Evolutionary conservation across 2,329 filamentous ascomycete genomes (phyloP).

Genomic region (Ceratocystis colombiana): DNA sequence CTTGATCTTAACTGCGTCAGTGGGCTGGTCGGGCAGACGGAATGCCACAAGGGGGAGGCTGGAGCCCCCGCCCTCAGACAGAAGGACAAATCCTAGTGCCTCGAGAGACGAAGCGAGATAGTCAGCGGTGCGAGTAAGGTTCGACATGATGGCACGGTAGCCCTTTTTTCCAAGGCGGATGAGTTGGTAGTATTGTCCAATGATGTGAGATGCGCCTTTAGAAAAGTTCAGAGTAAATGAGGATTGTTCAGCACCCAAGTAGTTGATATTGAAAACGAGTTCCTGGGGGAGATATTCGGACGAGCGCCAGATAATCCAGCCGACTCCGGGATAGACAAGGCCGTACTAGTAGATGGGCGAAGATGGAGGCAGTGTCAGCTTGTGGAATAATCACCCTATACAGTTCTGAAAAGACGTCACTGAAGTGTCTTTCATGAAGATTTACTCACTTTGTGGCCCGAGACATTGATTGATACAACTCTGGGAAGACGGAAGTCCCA

Average conservation of each 20-base stretch:
- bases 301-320: constrained; percentile 84
- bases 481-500: constrained; percentile 90
- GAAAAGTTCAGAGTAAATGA: constrained; percentile 97
- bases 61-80: constrained; percentile 66
- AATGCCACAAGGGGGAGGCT: constrained; percentile 88
- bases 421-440: background rate
- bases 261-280: constrained; percentile 98
- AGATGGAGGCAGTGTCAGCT: background rate
- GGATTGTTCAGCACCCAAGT: constrained; percentile 87
- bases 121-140: constrained; percentile 80
- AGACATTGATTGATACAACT: constrained; percentile 89
- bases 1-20: constrained; percentile 28
- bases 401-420: background rate
- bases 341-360: constrained; percentile 37
- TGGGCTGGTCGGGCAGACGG: constrained; percentile 53
- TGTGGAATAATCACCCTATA: background rate
- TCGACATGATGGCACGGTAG: constrained; percentile 87
- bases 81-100: constrained; percentile 71
- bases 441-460: constrained; percentile 63
- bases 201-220: constrained; percentile 87
- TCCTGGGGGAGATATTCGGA: constrained; percentile 78
- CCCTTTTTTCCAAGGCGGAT: constrained; percentile 89
- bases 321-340: constrained; percentile 77
- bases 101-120: constrained; percentile 68
- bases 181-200: constrained; percentile 95